Base-by-base conservation (phyloP, 1,284 basidiomycete species). In the Ganoderma sp. region DNA sequence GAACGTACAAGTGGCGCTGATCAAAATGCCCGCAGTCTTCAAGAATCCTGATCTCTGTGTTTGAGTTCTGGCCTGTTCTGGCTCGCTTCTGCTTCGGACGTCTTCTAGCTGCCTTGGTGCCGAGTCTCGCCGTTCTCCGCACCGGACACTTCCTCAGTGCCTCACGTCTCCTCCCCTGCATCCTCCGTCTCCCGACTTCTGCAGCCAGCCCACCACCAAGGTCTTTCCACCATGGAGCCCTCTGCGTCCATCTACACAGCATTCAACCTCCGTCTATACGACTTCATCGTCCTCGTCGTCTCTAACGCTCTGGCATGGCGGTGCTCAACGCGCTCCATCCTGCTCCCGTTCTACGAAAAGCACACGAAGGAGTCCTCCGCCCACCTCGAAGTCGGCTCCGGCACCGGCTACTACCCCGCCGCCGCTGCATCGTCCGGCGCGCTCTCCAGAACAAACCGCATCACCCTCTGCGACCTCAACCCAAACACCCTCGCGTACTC, bases 401-500 rank as follows among this genome's bases (percentile, higher is more conserved):
- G 75, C 25, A 72, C 75, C 5, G 76, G 76, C n/a, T 76, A 75
- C 69, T 76, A 73, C 67, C 73, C 69, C 58, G 67, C 75, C 43
- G 45, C 50, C 5, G 59, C 72, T 28, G 67, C 61, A 10, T 22
- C 61, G 2, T 34, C 25, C 0, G 56, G 56, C 15, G 25, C 52
- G 1, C 65, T 76, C 34, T 61, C 69, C 1, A 72, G 73, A 61
- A 73, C 67, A 19, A 68, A 69, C 67, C 64, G 59, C 34, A 58
- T 75, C 37, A 70, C 72, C 17, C 67, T 77, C 7, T 65, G 74
- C 64, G 75, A 76, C 67, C 66, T 76, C 45, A 75, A 70, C 48
- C 69, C 73, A 12, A 62, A 60, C 69, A 73, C 76, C 32, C 73
- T 76, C 61, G 50, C 63, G 15, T 50, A 50, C 42, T 69, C 72